These are phyloP conservation scores for Brasilioporus rufonigricans DNA, from an alignment of 768 basidiomycete genomes.

Conservation along the genomic window DNA sequence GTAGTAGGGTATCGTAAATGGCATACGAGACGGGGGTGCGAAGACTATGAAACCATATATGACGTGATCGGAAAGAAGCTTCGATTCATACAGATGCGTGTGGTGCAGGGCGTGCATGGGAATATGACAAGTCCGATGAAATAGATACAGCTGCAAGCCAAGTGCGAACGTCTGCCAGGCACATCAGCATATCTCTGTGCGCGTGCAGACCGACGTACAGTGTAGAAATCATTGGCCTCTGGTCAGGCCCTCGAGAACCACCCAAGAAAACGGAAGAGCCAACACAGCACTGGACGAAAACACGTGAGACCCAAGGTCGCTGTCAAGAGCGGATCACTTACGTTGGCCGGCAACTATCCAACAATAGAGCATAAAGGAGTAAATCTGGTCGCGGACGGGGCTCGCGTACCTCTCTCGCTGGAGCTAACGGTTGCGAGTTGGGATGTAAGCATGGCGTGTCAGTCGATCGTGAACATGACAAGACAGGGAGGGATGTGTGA, in stretches of 20 bases:
- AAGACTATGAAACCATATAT: slow-evolving; percentile 3
- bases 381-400: slow-evolving; percentile 7
- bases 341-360: slow-evolving; percentile 24
- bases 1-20: slow-evolving; percentile 13
- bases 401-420: slow-evolving; percentile 6
- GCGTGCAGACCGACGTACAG: slow-evolving; percentile 6
- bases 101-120: slow-evolving; percentile 21
- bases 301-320: background rate
- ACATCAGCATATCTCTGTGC: slow-evolving; percentile 2
- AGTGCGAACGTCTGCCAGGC: background rate
- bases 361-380: slow-evolving; percentile 18
- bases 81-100: slow-evolving; percentile 19
- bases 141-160: slow-evolving; percentile 18
- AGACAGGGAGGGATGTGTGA: slow-evolving; percentile 8
- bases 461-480: slow-evolving; percentile 11
- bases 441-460: slow-evolving; percentile 22
- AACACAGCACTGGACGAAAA: slow-evolving; percentile 19
- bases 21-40: slow-evolving; percentile 8
- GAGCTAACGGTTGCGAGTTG: slow-evolving; percentile 22
- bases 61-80: slow-evolving; percentile 12
- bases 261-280: slow-evolving; percentile 22
- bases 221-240: slow-evolving; percentile 8
- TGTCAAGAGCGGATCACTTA: slow-evolving; percentile 6
- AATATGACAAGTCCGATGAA: slow-evolving; percentile 14
- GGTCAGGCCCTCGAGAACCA: slow-evolving; percentile 26